These are phyloP conservation scores for Acanthamoeba castellanii DNA, from an alignment of 208 protist genomes.

Conservation along the genomic window DNA sequence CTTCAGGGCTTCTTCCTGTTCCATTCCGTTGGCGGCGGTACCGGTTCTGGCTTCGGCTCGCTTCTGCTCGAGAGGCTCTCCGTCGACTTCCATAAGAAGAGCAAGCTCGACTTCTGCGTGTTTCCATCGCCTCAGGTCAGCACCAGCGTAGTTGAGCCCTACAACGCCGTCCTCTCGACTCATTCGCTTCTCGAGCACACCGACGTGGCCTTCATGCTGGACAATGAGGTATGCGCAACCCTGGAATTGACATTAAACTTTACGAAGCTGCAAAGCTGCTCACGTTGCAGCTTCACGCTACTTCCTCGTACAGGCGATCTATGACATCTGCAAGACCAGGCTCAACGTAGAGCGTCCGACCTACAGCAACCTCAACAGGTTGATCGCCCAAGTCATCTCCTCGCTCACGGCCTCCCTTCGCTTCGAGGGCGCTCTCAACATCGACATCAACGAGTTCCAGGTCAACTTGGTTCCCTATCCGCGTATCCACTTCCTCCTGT, in stretches of 20 bases:
- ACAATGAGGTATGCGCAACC: constrained; percentile 95
- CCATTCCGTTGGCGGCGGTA: constrained; percentile 98
- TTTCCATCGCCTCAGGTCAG: constrained; percentile 96
- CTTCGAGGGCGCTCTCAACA: constrained; percentile 96
- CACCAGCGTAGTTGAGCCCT: constrained; percentile 97
- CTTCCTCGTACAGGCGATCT: constrained; percentile 62
- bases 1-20: constrained; percentile 93
- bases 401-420: constrained; percentile 96
- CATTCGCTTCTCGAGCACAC: constrained; percentile 95
- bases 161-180: constrained; percentile 97
- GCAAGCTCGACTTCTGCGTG: constrained; percentile 96
- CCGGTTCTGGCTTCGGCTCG: constrained; percentile 97
- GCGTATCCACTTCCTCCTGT: constrained; percentile 97
- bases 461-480: constrained; percentile 98
- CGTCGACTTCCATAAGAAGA: constrained; percentile 98
- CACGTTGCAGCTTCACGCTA: not conserved
- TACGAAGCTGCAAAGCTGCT: not conserved
- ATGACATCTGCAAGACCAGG: constrained; percentile 91
- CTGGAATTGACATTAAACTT: not conserved
- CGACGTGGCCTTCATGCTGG: constrained; percentile 95
- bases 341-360: constrained; percentile 94
- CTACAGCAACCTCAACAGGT: constrained; percentile 96
- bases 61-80: constrained; percentile 97
- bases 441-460: constrained; percentile 97
- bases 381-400: constrained; percentile 96